Evolutionary conservation across 495 filamentous ascomycete species (phyloP), one percentile per base, ranked within the genome.

Genomic region (Oidiodendron maius): DNA sequence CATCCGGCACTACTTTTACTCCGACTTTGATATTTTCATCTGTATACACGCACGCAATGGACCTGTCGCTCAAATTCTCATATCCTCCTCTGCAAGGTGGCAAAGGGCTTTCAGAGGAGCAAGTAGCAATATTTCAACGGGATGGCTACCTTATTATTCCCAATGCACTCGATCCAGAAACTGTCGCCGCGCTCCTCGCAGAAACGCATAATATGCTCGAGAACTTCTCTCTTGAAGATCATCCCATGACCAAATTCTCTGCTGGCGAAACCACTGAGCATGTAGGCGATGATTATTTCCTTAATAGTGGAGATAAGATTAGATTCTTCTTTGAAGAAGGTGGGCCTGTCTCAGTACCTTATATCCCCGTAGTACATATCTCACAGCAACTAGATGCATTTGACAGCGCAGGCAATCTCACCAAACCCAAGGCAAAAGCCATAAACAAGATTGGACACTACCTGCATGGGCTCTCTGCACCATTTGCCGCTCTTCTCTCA

Each of bases 391-490:
- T 40, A 75, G 84, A 84, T 65, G 84, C 84, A 47, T 86, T 88
- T 58, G 73, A 81, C 61, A 46, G 70, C 2, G 55, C 64, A 0
- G 81, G 81, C 17, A 57, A 56, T 4, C 76, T 97, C 1, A 64
- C 68, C 3, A 86, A 89, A 51, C 89, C 93, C 16, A 94, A 91
- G 61, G 65, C 82, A 32, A 75, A 70, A 32, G 85, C 93, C 44
- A 83, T 98, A 59, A 98, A 98, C 74, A 98, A 98, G 65, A 96
- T 98, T 60, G 93, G 93, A 0, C 93, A 98, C 62, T 86, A 82
- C 39, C 74, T 98, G 24, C 93, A 98, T 67, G 71, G 62, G 0
- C 71, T 91, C 0, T 89, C 81, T 1, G 72, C 82, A 4, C 76
- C 81, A 0, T 97, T 96, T 65, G 70, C 74, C 6, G 54, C 71